Conservation (phyloP, 345 rosid genomes). For the Rhodamnia rubescens region DNA sequence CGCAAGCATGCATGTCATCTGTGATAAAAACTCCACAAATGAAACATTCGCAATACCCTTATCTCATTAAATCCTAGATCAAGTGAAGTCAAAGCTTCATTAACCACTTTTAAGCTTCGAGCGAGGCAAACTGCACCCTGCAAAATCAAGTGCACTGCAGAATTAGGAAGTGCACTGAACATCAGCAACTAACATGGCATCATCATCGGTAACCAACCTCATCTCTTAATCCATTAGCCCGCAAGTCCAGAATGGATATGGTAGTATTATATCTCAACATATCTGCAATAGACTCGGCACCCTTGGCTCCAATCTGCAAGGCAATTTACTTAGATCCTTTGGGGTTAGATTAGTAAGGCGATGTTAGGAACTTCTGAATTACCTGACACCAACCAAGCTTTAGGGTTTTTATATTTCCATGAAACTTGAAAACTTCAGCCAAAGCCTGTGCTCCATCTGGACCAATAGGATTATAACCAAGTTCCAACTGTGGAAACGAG, state of each 20-base stretch:
- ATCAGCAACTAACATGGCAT: not conserved
- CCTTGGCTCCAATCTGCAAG: constrained; percentile 81
- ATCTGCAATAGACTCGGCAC: constrained; percentile 77
- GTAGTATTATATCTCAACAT: constrained; percentile 82
- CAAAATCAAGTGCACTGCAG: not conserved
- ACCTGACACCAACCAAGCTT: constrained; percentile 99
- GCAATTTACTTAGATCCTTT: not conserved
- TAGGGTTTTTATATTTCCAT: constrained; percentile 68
- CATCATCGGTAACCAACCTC: constrained; percentile 38
- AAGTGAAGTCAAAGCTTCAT: constrained; percentile 75
- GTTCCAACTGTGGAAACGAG: constrained; percentile 50
- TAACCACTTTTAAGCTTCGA: constrained; percentile 93
- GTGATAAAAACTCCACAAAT: not conserved
- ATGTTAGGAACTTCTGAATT: not conserved
- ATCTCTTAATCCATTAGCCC: constrained; percentile 91
- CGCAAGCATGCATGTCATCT: not conserved
- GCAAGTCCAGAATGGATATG: constrained; percentile 68
- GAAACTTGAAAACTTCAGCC: constrained; percentile 85
- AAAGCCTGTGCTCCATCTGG: constrained; percentile 78
- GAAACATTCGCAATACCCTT: constrained; percentile 32
- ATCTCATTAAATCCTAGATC: constrained; percentile 93
- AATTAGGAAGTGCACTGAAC: not conserved
- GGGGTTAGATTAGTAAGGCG: not conserved
- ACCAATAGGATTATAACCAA: constrained; percentile 92
- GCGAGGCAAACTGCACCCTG: constrained; percentile 87